Percentiles rank a stretch among this genome's conserved stretches.
phyloP scores from a whole-genome alignment of 257 asterid genomes.

The Nyctanthes arbortristis region DNA sequence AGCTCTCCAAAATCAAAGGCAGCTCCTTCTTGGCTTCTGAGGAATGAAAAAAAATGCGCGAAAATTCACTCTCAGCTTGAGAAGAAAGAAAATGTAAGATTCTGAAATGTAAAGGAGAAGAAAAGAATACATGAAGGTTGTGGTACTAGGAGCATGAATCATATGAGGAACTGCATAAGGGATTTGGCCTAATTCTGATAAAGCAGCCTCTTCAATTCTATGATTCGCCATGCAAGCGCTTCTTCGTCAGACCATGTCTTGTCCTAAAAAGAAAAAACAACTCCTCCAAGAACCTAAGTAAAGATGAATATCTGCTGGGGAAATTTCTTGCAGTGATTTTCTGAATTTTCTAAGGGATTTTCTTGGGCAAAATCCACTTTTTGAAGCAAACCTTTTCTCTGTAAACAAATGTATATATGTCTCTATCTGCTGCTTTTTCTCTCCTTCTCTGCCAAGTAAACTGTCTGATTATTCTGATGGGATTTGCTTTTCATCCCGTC shows the following conservation, averaged over 20 bases:
- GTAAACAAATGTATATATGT: background rate
- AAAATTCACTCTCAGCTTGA: background rate
- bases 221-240: constrained; percentile 78
- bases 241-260: constrained; percentile 47
- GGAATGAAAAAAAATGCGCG: background rate
- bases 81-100: background rate
- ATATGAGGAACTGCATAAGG: constrained; percentile 64
- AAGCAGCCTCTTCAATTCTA: constrained; percentile 55
- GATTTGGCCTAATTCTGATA: constrained; percentile 49
- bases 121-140: constrained; percentile 63
- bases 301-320: too few species aligned
- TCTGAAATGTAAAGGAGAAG: constrained; percentile 16
- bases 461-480: constrained; percentile 45
- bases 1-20: constrained; percentile 87
- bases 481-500: constrained; percentile 28
- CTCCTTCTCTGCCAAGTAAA: constrained; percentile 50
- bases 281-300: background rate
- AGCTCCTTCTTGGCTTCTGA: constrained; percentile 64
- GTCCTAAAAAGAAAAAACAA: constrained; percentile 10
- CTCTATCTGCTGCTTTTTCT: constrained; percentile 38
- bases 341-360: constrained; percentile 15
- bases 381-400: constrained; percentile 10
- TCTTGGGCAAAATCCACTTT: constrained; percentile 24
- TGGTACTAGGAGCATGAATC: constrained; percentile 44
- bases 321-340: too few species aligned